Base-by-base conservation (phyloP, 1,284 basidiomycete species). In the Naganishia sp. region DNA sequence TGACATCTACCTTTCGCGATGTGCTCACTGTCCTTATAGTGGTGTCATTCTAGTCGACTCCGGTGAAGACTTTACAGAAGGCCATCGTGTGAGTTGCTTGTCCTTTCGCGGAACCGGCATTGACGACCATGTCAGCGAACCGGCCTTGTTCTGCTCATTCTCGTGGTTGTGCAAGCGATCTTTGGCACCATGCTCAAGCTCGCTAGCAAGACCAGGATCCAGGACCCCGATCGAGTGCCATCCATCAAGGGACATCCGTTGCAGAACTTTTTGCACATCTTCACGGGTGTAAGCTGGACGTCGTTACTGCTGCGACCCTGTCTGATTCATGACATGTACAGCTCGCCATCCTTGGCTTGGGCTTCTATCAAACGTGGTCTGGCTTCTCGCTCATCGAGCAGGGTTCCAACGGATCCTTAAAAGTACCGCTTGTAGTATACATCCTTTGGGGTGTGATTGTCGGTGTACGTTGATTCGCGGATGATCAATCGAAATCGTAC, bases 391-490 rank as follows among this genome's bases (percentile, higher is more conserved):
- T 63, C 23, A 63, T 63, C 49, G 49, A 63, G 23, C 13, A 53
- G 31, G 18, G 23, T 2, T 63, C 60, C 13, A 25, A 50, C 6
- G 60, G 60, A 13, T n/a, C 31, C 13, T 23, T 63, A 15, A 53
- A 15, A 7, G 52, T 48, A 3, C 60, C 60, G 4, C 18, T 63
- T 18, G 60, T 63, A 2, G 60, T 63, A 3, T 63, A 63, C 23
- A 48, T 63, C 9, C 60, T 63, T 4, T 63, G 60, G 60, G 60
- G 60, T 28, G 60, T 53, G 6, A 63, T 63, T 25, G 60, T 63
- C 18, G 60, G 60, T 15, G 50, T 53, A 36, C 23, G 56, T 48
- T 15, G 16, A 28, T 31, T 16, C 28, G 28, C 28, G 28, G 55
- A 21, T 21, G 6, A 11, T n/a, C 55, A 15, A 16, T 11, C n/a